phyloP scores from a whole-genome alignment of 441 rosid species.

The Manihot esculenta region DNA sequence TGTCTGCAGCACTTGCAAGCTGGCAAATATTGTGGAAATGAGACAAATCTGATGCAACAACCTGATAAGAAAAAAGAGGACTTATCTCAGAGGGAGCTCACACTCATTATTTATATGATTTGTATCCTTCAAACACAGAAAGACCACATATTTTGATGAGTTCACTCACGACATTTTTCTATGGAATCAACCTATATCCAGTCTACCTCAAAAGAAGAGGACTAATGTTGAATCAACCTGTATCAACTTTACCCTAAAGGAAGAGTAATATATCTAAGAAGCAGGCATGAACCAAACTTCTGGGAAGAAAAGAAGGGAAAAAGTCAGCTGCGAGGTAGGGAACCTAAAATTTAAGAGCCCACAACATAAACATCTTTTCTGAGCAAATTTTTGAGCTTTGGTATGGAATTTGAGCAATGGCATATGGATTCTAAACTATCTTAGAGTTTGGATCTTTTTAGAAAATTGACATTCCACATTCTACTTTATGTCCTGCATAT shows the following conservation, averaged over 20 bases:
- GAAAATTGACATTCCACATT: not conserved
- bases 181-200: not conserved
- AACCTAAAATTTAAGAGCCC: not conserved
- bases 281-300: not conserved
- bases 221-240: not conserved
- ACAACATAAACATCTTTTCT: not conserved
- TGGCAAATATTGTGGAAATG: conserved; percentile 48
- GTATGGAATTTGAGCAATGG: not conserved
- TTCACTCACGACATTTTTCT: not conserved
- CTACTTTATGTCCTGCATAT: not conserved
- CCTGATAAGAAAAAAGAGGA: conserved; percentile 37
- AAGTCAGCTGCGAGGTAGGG: not conserved
- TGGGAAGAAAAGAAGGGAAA: not conserved
- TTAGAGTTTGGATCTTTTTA: not conserved
- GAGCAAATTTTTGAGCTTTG: not conserved
- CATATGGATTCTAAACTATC: not conserved
- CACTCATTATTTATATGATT: conserved; percentile 5
- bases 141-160: not conserved
- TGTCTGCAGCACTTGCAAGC: conserved; percentile 49
- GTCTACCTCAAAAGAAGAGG: not conserved
- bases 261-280: not conserved
- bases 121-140: conserved; percentile 1
- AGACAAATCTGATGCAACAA: conserved; percentile 46
- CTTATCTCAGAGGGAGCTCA: conserved; percentile 1
- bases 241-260: not conserved